These are phyloP conservation scores for Chalciporus sp. DNA, from an alignment of 1,284 basidiomycete species.

Conservation along the genomic window DNA sequence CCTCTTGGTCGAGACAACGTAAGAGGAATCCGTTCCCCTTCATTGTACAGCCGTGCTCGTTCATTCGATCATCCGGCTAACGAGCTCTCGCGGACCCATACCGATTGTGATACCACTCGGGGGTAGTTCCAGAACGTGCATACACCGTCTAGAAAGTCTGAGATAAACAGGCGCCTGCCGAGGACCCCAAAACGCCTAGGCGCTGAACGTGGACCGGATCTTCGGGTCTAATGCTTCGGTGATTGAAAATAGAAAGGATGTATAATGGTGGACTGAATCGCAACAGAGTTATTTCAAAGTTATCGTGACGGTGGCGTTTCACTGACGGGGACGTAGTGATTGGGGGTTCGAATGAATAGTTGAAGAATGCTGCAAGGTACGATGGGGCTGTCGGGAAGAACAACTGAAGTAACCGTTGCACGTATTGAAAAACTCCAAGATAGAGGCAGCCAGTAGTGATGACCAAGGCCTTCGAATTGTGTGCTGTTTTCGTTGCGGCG, in stretches of 20 bases:
- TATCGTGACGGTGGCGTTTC: constrained; percentile 24
- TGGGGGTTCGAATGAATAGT: background rate
- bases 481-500: background rate
- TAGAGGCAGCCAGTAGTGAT: background rate
- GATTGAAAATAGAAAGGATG: constrained; percentile 5
- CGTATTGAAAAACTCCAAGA: background rate
- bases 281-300: constrained; percentile 30
- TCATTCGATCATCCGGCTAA: no score
- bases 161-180: background rate
- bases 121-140: constrained; percentile 17
- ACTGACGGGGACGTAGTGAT: background rate
- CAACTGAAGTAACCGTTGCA: no score
- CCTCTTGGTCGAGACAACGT: no score
- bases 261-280: constrained; percentile 8
- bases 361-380: no score
- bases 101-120: constrained; percentile 13
- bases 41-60: no score
- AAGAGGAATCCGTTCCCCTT: no score
- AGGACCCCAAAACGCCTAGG: constrained; percentile 6
- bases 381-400: no score
- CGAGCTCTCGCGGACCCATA: no score
- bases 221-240: constrained; percentile 26
- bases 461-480: background rate
- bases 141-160: constrained; percentile 25
- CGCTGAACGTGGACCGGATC: constrained; percentile 26